Evolutionary conservation across 2,329 filamentous ascomycete species (phyloP).

Genomic region (Colletotrichum simmondsii): DNA sequence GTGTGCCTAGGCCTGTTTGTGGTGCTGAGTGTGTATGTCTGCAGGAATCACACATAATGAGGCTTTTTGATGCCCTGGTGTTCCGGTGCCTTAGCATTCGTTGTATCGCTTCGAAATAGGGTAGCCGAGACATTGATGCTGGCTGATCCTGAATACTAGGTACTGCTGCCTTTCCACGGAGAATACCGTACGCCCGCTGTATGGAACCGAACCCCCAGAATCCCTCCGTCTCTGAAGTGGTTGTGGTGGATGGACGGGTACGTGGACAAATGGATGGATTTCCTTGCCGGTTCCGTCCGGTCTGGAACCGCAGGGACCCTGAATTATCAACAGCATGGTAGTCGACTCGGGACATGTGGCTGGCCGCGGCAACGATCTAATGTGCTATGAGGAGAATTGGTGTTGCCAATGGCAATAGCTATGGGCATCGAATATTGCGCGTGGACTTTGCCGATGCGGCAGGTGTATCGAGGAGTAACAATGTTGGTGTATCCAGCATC

Average conservation of each 20-base stretch:
- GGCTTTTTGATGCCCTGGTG: not conserved
- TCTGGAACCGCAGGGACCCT: conserved; percentile 15
- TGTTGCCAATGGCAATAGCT: not conserved
- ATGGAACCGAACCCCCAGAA: not conserved
- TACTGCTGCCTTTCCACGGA: not conserved
- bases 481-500: not conserved
- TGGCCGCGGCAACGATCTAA: conserved; percentile 1
- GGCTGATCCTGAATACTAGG: not conserved
- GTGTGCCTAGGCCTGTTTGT: conserved; percentile 3
- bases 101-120: conserved; percentile 17
- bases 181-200: not conserved
- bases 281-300: conserved; percentile 20
- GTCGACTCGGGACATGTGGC: not conserved
- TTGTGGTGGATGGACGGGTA: not conserved
- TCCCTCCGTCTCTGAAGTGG: not conserved
- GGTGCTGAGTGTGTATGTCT: not conserved
- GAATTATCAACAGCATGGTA: not conserved
- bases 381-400: not conserved
- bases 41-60: not conserved
- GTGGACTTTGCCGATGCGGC: not conserved
- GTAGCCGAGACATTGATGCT: not conserved
- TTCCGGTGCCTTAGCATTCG: not conserved
- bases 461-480: not conserved
- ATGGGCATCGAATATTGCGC: not conserved
- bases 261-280: conserved; percentile 4